A percentile compares a stretch with the other conserved stretches of the same genome.
Evolutionary conservation across 108 stramenopile species (phyloP).

Genomic region (Discostella stelligeroides): DNA sequence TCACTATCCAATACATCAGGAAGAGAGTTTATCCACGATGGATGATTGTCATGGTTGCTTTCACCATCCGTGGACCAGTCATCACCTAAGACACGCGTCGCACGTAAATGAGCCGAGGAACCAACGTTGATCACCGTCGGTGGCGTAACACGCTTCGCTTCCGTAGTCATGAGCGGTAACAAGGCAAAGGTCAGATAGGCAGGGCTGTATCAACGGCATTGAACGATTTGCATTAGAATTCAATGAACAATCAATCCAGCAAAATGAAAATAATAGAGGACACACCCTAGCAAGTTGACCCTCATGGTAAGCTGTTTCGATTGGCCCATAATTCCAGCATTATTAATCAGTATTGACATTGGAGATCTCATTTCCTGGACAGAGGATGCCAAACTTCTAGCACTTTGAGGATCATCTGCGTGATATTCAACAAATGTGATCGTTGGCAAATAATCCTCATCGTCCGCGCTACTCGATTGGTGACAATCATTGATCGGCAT

Average conservation of each 20-base stretch:
- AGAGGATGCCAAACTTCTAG: conserved; percentile 24
- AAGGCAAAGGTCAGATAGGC: conserved; percentile 35
- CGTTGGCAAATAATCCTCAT: conserved; percentile 9
- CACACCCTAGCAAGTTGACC: conserved; percentile 34
- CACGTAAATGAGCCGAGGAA: conserved; percentile 52
- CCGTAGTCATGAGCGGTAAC: conserved; percentile 29
- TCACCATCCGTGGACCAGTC: conserved; percentile 6
- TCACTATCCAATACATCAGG: conserved; percentile 30
- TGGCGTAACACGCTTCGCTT: not conserved
- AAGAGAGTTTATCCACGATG: conserved; percentile 28
- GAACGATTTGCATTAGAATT: no score
- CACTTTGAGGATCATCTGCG: conserved; percentile 37
- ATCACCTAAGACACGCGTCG: conserved; percentile 39
- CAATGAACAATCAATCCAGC: no score
- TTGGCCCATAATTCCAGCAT: conserved; percentile 50
- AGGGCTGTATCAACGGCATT: conserved; percentile 6
- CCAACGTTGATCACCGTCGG: conserved; percentile 43
- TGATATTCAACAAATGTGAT: conserved; percentile 47
- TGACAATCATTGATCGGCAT: not conserved
- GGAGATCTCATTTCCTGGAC: conserved; percentile 10
- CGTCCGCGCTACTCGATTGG: not conserved
- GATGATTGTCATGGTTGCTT: no score
- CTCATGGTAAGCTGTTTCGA: conserved; percentile 44
- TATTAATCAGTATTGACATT: conserved; percentile 35
- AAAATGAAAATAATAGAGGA: no score